Percentiles rank a stretch among this genome's conserved stretches.
Evolutionary conservation across 2,329 filamentous ascomycete genomes (phyloP).

Genomic region (Samsoniella hepiali): DNA sequence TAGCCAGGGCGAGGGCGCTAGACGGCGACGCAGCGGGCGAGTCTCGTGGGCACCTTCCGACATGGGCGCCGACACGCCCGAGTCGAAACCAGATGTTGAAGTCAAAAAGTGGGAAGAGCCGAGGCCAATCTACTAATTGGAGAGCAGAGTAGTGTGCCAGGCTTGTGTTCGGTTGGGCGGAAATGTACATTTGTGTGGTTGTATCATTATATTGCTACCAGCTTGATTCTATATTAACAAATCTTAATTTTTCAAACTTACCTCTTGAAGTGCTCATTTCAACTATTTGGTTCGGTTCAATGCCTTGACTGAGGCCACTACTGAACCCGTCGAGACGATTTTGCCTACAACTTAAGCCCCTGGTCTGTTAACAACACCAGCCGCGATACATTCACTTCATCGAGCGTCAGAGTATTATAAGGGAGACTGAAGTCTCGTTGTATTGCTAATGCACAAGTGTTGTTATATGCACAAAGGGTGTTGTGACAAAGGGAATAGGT

Average conservation of each 20-base stretch:
- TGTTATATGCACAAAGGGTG: conserved; percentile 53
- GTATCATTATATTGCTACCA: conserved; percentile 5
- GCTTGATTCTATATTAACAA: background rate
- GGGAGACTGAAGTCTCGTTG: conserved; percentile 36
- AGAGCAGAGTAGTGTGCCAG: background rate
- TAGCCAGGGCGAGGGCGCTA: conserved; percentile 41
- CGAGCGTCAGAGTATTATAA: conserved; percentile 10
- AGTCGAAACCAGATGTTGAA: conserved; percentile 27
- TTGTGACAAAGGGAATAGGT: conserved; percentile 50
- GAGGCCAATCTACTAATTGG: conserved; percentile 39
- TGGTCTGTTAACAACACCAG: background rate
- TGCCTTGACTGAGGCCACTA: too few relatives aligned
- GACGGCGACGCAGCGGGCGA: conserved; percentile 51
- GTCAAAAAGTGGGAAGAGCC: conserved; percentile 41
- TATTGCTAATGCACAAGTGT: conserved; percentile 62
- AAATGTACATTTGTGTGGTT: conserved; percentile 14
- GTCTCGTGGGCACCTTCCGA: conserved; percentile 43
- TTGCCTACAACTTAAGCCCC: too few relatives aligned
- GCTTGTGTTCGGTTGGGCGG: background rate
- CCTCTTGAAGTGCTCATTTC: background rate
- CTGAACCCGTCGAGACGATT: too few relatives aligned
- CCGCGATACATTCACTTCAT: background rate
- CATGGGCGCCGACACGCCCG: conserved; percentile 35
- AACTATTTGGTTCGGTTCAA: too few relatives aligned
- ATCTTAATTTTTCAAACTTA: conserved; percentile 7